Evolutionary conservation across 768 basidiomycete species (phyloP), one percentile per base, ranked within the genome.

Genomic region (Rhodocollybia butyracea): DNA sequence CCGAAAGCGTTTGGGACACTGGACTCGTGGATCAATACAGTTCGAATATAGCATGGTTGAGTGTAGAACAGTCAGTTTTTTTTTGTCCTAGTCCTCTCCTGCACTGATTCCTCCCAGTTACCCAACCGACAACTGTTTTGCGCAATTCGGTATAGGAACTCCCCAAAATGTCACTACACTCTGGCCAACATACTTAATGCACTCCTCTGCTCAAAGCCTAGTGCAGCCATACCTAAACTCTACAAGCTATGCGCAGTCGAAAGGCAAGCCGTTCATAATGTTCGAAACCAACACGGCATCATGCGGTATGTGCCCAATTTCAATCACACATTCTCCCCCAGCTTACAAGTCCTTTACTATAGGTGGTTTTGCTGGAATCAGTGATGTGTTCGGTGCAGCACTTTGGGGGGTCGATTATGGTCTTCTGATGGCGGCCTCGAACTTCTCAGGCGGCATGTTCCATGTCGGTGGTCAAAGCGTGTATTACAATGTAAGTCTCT

Each of bases 181-280:
- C 17, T 82, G 90, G 63, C 66, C 76, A 1, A 57, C 61, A 10
- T 91, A 82, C 67, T 75, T 91, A 34, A 81, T 73, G 29, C 91
- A 93, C 64, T 70, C 76, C 2, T 69, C 79, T 7, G 80, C 79
- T 3, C 67, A 74, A 21, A 61, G 62, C 30, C 71, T 90, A 19
- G 76, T 84, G n/a, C 45, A 58, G 1, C 72, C 73, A 5, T 92
- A 89, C 66, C 61, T 79, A 13, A 71, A 72, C 48, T 77, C 82
- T 0, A 73, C 80, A 1, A 59, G 59, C 51, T 73, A 73, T 17
- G 81, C 82, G 1, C 71, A 53, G 22, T 10, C 27, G 0, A 69
- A 69, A 31, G 66, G 59, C 5, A 64, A 63, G 45, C 70, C 72
- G 6, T 57, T 76, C 34, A 60, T 75, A 36, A 73, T 78, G 72